Percentiles rank a stretch among this genome's conserved stretches.
Evolutionary conservation across 225 moss, liverwort and hornwort genomes (phyloP).

Genomic region (Marchantia polymorpha): DNA sequence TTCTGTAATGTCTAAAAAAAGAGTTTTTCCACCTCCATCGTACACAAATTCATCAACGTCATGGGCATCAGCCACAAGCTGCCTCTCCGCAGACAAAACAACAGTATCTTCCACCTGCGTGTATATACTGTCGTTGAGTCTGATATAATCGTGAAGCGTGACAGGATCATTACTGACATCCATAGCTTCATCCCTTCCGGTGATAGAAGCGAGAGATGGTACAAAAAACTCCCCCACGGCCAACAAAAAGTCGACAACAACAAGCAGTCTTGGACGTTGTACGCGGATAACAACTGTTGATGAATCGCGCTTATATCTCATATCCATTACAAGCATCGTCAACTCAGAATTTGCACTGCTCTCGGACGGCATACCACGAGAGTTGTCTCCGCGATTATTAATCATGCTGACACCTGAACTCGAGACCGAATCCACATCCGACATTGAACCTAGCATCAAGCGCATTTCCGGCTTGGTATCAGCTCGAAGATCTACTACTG

Average conservation of each 20-base stretch:
- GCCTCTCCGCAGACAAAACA: slow-evolving; percentile 57
- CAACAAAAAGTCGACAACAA: slow-evolving; percentile 90
- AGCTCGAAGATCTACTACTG: slow-evolving; percentile 83
- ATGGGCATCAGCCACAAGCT: slow-evolving; percentile 76
- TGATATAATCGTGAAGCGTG: slow-evolving; percentile 59
- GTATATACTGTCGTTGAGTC: slow-evolving; percentile 53
- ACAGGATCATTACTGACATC: slow-evolving; percentile 53
- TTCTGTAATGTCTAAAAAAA: slow-evolving; percentile 65
- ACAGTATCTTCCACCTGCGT: slow-evolving; percentile 61
- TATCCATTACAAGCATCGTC: slow-evolving; percentile 94
- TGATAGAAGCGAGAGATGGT: slow-evolving; percentile 72
- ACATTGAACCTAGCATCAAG: slow-evolving; percentile 93
- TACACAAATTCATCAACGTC: slow-evolving; percentile 86
- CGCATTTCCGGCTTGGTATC: slow-evolving; percentile 98
- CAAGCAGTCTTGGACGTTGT: slow-evolving; percentile 89
- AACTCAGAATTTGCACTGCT: slow-evolving; percentile 49
- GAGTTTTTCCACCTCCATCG: slow-evolving; percentile 81
- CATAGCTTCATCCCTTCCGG: slow-evolving; percentile 61
- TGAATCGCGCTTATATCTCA: slow-evolving; percentile 75
- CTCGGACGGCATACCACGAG: slow-evolving; percentile 34
- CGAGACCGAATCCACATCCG: slow-evolving; percentile 63
- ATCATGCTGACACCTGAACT: slow-evolving; percentile 25
- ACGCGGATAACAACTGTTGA: slow-evolving; percentile 87
- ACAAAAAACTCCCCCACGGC: slow-evolving; percentile 89
- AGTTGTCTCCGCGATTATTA: slow-evolving; percentile 19